phyloP scores from a whole-genome alignment of 2,329 filamentous ascomycete species.

The Nemania bipapillata region DNA sequence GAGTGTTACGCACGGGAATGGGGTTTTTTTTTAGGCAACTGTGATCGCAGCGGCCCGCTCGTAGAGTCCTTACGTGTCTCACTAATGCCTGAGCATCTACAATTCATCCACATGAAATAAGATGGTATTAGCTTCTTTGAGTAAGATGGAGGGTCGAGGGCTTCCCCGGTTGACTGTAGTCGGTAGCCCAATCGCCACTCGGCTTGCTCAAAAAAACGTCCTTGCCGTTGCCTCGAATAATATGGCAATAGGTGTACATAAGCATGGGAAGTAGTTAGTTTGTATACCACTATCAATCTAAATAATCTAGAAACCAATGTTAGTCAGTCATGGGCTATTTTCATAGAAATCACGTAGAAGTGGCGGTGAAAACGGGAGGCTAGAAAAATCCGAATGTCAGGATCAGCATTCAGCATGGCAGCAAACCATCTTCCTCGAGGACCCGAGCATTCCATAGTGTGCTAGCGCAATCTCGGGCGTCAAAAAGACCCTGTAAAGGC shows the following conservation, averaged over 20 bases:
- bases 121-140: constrained; percentile 31
- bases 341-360: constrained; percentile 1
- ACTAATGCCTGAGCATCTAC: neutral
- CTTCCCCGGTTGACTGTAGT: neutral
- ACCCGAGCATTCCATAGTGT: constrained; percentile 1
- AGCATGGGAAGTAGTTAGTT: too few relatives aligned
- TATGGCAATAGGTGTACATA: constrained; percentile 8
- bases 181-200: neutral
- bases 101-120: constrained; percentile 29
- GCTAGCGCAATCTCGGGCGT: neutral
- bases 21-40: neutral
- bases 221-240: constrained; percentile 12
- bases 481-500: neutral
- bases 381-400: neutral
- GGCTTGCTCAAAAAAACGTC: neutral
- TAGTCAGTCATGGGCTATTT: neutral
- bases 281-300: neutral
- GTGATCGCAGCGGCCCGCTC: neutral
- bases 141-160: constrained; percentile 40
- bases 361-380: constrained; percentile 28
- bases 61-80: constrained; percentile 4
- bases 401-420: constrained; percentile 15
- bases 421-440: constrained; percentile 11
- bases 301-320: neutral
- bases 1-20: constrained; percentile 24